phyloP scores from a whole-genome alignment of 1,284 basidiomycete species.

The Heimioporus retisporus region DNA sequence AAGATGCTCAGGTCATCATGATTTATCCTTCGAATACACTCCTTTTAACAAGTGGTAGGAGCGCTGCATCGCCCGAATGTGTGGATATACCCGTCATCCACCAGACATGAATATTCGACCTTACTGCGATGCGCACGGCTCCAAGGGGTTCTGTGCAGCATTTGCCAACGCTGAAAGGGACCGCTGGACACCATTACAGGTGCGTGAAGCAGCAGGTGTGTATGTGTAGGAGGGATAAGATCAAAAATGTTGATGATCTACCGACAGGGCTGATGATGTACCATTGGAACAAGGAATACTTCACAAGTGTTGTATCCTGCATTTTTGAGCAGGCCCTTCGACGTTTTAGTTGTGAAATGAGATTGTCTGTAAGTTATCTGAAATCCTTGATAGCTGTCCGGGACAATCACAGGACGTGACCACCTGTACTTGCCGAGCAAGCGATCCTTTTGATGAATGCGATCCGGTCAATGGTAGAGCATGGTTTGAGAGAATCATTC shows the following conservation, averaged over 20 bases:
- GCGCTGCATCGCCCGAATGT: no score
- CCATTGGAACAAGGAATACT: slow-evolving; percentile 87
- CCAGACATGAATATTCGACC: slow-evolving; percentile 88
- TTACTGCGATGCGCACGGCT: slow-evolving; percentile 50
- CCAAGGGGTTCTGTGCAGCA: slow-evolving; percentile 81
- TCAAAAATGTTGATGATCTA: slow-evolving; percentile 19
- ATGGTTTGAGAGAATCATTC: slow-evolving; percentile 91
- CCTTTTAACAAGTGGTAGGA: no score
- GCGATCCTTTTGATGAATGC: slow-evolving; percentile 8
- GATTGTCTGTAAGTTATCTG: slow-evolving; percentile 92
- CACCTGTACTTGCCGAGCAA: slow-evolving; percentile 1
- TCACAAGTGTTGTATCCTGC: slow-evolving; percentile 82
- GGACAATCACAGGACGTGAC: slow-evolving; percentile 88
- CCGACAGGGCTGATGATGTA: slow-evolving; percentile 93
- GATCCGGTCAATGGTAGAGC: slow-evolving; percentile 86
- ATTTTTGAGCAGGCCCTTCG: slow-evolving; percentile 97
- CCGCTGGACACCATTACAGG: slow-evolving; percentile 90
- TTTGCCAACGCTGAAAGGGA: slow-evolving; percentile 92
- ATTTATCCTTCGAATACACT: no score
- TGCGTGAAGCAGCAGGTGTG: slow-evolving; percentile 93
- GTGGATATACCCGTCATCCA: no score
- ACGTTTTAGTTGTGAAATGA: slow-evolving; percentile 84
- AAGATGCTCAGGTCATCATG: no score
- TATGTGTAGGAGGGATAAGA: slow-evolving; percentile 21
- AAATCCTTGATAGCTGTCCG: slow-evolving; percentile 96